Base-by-base conservation (phyloP, 1,139 yeast species). In the Geotrichum carabidarum region DNA sequence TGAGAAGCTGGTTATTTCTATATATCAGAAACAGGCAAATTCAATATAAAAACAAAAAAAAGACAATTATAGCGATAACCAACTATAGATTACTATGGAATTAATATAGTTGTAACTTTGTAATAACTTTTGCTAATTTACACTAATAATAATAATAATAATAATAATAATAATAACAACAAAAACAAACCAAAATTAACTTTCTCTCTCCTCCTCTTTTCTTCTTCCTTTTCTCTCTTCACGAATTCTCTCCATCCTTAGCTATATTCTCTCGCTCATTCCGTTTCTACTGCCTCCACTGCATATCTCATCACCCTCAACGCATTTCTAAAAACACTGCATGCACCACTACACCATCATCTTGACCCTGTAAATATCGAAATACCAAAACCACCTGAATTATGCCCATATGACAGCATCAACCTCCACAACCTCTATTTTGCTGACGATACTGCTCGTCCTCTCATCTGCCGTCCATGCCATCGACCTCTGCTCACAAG, bases 401-500 rank as follows among this genome's bases (percentile, higher is more conserved):
- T 34, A n/a, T 34, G 37, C 37, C 37, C 37, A 34, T 4, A 34
- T 34, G 14, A 11, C 37, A 34, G 14, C 37, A 34, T 11, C n/a
- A 11, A 34, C 14, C 37, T 34, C 37, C 14, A 4, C 7, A 34
- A 6, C 14, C 14, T 11, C n/a, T 7, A 34, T 7, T 7, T 34
- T 22, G 5, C 27, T n/a, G n/a, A 34, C 37, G 37, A 34, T 11
- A 34, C 37, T 34, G 37, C 37, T 34, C 14, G 37, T n/a, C 8
- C 44, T 40, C 7, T 15, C 44, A 15, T 12, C 44, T 18, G 27
- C 12, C 8, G 44, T 15, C 14, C n/a, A 27, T 38, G 51, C 53
- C 18, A 41, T 62, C 37, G 57, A 61, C 42, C 64, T 73, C 45
- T 83, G 88, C 63, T 77, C 86, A 3, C 61, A 69, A 11, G 60